Evolutionary conservation across 371 early-diverging fungal genomes (phyloP).

Genomic region (Rhizopus microsporus): DNA sequence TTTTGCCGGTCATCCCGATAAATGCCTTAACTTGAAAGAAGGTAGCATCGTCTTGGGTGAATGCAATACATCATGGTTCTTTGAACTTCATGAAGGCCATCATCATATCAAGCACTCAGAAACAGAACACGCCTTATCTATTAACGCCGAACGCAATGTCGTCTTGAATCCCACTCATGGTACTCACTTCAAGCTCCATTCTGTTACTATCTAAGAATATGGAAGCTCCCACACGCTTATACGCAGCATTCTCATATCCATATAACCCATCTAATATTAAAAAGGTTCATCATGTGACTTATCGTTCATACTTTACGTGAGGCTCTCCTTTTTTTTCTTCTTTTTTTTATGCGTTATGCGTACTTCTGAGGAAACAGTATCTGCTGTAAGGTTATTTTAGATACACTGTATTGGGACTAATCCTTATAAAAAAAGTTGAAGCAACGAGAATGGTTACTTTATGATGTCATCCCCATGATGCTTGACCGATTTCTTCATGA

Average conservation of each 20-base stretch:
- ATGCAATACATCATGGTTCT: slow-evolving; percentile 26
- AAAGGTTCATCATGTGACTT: too few species aligned
- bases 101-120: slow-evolving; percentile 15
- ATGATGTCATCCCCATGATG: slow-evolving; percentile 35
- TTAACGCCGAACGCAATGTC: not conserved
- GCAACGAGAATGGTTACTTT: slow-evolving; percentile 39
- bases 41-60: slow-evolving; percentile 6
- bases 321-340: too few species aligned
- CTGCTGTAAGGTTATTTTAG: too few species aligned
- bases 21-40: slow-evolving; percentile 20
- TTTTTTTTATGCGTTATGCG: too few species aligned
- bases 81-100: slow-evolving; percentile 7
- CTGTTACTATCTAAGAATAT: slow-evolving; percentile 4
- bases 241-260: too few species aligned
- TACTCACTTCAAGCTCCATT: slow-evolving; percentile 1
- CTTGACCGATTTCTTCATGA: slow-evolving; percentile 27
- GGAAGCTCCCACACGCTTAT: not conserved
- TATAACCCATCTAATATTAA: too few species aligned
- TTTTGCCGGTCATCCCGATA: slow-evolving; percentile 7
- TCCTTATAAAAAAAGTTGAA: slow-evolving; percentile 18
- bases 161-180: not conserved
- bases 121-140: slow-evolving; percentile 8
- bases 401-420: too few species aligned
- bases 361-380: too few species aligned
- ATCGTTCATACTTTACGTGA: too few species aligned